Conservation (phyloP, 108 stramenopile species). For the Nitzschia inconspicua region DNA sequence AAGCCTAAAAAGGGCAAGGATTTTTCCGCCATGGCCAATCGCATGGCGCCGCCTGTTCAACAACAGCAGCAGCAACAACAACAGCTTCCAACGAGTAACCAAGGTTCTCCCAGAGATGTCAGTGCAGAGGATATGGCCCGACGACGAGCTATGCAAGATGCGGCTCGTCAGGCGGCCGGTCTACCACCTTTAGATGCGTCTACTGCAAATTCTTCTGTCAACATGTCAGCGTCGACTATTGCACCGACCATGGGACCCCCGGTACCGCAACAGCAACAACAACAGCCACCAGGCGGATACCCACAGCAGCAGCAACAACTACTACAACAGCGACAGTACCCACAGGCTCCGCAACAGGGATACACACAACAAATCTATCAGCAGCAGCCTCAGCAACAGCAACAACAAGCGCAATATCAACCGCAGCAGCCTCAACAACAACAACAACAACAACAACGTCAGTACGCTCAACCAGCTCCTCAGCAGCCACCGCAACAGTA, state of each 20-base stretch:
- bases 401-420: constrained; percentile 20
- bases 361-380: constrained; percentile 25
- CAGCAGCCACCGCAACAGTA: neutral
- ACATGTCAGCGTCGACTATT: constrained; percentile 30
- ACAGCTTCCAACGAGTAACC: neutral
- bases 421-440: constrained; percentile 4
- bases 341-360: neutral
- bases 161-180: constrained; percentile 47
- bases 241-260: constrained; percentile 6
- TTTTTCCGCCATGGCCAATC: constrained; percentile 59
- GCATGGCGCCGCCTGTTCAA: constrained; percentile 16
- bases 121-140: constrained; percentile 10
- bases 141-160: constrained; percentile 39
- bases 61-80: neutral
- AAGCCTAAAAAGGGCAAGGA: constrained; percentile 64
- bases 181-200: constrained; percentile 46
- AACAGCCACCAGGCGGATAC: constrained; percentile 14
- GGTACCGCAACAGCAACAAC: neutral
- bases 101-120: neutral
- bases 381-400: constrained; percentile 14
- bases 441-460: constrained; percentile 17
- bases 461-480: constrained; percentile 1
- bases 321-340: constrained; percentile 23
- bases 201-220: constrained; percentile 34
- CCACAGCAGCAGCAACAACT: constrained; percentile 20